Evolutionary conservation across 305 asterid species (phyloP).

Genomic region (Fraxinus nigra): DNA sequence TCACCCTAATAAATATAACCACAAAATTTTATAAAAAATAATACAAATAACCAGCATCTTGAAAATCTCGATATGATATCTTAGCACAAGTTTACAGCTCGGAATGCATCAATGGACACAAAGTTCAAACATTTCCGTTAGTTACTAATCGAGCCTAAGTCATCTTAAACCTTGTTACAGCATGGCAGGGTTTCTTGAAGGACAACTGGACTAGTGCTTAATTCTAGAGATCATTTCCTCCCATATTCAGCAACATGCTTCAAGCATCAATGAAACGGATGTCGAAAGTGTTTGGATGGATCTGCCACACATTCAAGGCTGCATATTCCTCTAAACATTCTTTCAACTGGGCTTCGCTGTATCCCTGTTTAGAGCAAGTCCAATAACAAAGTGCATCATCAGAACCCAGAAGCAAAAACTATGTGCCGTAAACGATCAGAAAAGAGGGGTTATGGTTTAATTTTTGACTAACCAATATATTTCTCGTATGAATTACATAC

Average conservation of each 20-base stretch:
- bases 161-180: neutral
- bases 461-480: neutral
- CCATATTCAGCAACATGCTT: slow-evolving; percentile 18
- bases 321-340: slow-evolving; percentile 97
- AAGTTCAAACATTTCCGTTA: neutral
- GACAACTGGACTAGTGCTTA: neutral
- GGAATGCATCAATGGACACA: neutral
- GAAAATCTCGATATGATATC: neutral
- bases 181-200: neutral
- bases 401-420: neutral
- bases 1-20: neutral
- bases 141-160: neutral
- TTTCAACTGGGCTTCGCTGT: slow-evolving; percentile 92
- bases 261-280: slow-evolving; percentile 84
- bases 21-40: neutral
- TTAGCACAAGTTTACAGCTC: neutral
- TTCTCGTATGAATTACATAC: neutral
- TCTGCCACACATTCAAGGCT: slow-evolving; percentile 96
- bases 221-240: neutral
- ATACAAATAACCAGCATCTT: neutral
- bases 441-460: neutral
- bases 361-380: slow-evolving; percentile 62
- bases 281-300: slow-evolving; percentile 91
- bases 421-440: neutral
- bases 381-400: neutral